These are phyloP conservation scores for Daldinia childiae DNA, from an alignment of 495 filamentous ascomycete genomes.

Conservation along the genomic window DNA sequence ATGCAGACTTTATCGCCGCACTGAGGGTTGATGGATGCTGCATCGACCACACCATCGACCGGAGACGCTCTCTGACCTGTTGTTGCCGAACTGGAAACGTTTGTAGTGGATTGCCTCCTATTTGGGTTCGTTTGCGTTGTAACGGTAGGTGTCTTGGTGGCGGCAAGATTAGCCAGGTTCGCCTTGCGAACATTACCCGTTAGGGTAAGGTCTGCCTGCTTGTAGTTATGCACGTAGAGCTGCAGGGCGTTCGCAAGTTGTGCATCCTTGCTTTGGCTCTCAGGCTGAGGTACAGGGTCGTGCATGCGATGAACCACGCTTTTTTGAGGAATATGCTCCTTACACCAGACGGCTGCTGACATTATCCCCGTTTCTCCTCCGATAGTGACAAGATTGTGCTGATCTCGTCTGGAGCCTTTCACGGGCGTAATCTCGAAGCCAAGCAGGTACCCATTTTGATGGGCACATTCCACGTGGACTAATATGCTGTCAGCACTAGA, in stretches of 20 bases:
- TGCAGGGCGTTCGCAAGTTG: slow-evolving; percentile 73
- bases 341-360: slow-evolving; percentile 87
- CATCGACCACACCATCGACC: slow-evolving; percentile 22
- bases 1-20: slow-evolving; percentile 60
- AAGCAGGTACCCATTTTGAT: slow-evolving; percentile 80
- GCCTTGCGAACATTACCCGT: slow-evolving; percentile 94
- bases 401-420: slow-evolving; percentile 84
- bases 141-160: slow-evolving; percentile 51
- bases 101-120: slow-evolving; percentile 53
- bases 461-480: slow-evolving; percentile 92
- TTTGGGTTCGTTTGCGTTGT: slow-evolving; percentile 39
- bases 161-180: slow-evolving; percentile 54
- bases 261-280: slow-evolving; percentile 53
- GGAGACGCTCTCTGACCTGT: slow-evolving; percentile 27
- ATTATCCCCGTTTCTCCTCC: slow-evolving; percentile 79
- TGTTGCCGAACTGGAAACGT: slow-evolving; percentile 24
- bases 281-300: slow-evolving; percentile 70
- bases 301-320: slow-evolving; percentile 77
- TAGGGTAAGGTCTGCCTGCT: slow-evolving; percentile 89
- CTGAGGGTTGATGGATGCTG: slow-evolving; percentile 30
- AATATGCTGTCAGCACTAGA: slow-evolving; percentile 32
- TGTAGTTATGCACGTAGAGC: slow-evolving; percentile 85
- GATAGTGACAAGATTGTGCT: slow-evolving; percentile 75
- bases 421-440: slow-evolving; percentile 92
- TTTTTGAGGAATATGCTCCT: slow-evolving; percentile 77